Evolutionary conservation across 768 basidiomycete species (phyloP).

Genomic region (Pleurotus djamor): DNA sequence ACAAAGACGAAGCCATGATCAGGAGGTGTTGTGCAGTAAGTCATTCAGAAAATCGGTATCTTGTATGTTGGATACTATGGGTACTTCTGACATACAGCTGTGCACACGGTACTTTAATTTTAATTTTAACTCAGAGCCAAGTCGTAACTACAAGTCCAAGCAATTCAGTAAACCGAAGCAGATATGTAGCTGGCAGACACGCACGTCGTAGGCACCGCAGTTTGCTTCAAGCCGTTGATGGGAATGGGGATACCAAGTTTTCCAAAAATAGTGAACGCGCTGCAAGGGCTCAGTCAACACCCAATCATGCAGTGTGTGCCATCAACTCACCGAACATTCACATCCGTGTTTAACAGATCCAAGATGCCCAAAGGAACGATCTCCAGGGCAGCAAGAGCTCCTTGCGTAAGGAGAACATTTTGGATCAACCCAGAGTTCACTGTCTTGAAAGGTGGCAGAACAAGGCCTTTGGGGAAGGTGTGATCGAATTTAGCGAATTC

Average conservation of each 20-base stretch:
- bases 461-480: conserved; percentile 48
- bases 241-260: conserved; percentile 30
- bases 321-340: conserved; percentile 30
- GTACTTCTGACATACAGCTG: not conserved
- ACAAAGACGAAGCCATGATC: too few relatives aligned
- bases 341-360: conserved; percentile 42
- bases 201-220: conserved; percentile 30
- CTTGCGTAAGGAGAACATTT: conserved; percentile 56
- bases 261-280: conserved; percentile 28
- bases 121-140: not conserved
- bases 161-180: not conserved
- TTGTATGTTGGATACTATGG: too few relatives aligned
- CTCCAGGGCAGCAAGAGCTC: conserved; percentile 42
- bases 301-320: not conserved
- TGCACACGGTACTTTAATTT: not conserved
- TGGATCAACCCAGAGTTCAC: conserved; percentile 58
- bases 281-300: conserved; percentile 10
- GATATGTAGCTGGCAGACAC: conserved; percentile 8
- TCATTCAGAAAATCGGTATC: too few relatives aligned
- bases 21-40: too few relatives aligned
- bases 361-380: conserved; percentile 55
- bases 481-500: conserved; percentile 60
- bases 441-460: conserved; percentile 45
- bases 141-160: conserved; percentile 1
- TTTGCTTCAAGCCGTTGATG: conserved; percentile 31